phyloP scores from a whole-genome alignment of 2,329 filamentous ascomycete genomes.

The Kalaharituber pfeilii region DNA sequence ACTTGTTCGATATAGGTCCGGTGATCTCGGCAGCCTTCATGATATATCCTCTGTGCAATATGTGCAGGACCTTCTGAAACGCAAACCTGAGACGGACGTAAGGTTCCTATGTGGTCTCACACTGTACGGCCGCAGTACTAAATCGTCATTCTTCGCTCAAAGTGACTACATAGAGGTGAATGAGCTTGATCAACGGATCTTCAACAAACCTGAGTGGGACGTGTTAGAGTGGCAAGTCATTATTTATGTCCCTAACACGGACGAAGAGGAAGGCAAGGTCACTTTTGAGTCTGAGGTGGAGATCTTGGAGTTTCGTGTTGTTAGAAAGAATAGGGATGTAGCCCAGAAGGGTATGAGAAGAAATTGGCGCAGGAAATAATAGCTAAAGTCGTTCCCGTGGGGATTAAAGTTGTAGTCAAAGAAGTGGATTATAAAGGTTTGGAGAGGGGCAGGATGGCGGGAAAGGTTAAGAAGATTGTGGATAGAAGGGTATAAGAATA shows the following conservation, averaged over 20 bases:
- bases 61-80: not conserved
- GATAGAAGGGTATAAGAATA: constrained; percentile 2
- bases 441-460: constrained; percentile 5
- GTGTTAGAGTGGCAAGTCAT: constrained; percentile 33
- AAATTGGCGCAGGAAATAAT: not conserved
- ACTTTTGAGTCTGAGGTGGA: not conserved
- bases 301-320: constrained; percentile 2
- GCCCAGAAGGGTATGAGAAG: not conserved
- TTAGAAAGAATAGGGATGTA: not conserved
- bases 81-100: constrained; percentile 17
- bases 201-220: constrained; percentile 22
- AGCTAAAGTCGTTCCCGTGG: not conserved
- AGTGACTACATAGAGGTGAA: constrained; percentile 29
- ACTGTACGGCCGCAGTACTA: constrained; percentile 27
- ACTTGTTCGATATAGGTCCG: constrained; percentile 31
- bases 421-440: constrained; percentile 4
- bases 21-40: constrained; percentile 31
- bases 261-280: not conserved
- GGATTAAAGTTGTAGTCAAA: not conserved
- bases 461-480: constrained; percentile 8
- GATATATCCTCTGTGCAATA: constrained; percentile 19
- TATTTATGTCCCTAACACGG: constrained; percentile 18
- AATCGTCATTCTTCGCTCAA: constrained; percentile 32
- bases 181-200: constrained; percentile 15
- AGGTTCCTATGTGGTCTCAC: constrained; percentile 8